Evolutionary conservation across 768 basidiomycete genomes (phyloP).

Genomic region (Mycena galopus): DNA sequence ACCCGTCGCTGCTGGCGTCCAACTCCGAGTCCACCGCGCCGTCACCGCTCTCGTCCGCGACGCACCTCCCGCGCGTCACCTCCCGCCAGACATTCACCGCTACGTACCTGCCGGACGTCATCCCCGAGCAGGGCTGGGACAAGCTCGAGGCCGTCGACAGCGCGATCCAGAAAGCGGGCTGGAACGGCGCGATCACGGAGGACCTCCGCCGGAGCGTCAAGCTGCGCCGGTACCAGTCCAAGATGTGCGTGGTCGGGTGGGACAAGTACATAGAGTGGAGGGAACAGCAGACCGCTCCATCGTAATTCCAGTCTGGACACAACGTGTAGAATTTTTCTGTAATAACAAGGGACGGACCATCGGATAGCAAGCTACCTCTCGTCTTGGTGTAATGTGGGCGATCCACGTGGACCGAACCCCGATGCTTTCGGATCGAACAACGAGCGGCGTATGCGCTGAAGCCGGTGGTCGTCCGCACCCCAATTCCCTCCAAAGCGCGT

Average conservation of each 20-base stretch:
- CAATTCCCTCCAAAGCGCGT: conserved; percentile 61
- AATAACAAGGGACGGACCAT: conserved; percentile 6
- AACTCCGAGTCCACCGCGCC: conserved; percentile 72
- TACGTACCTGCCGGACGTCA: conserved; percentile 94
- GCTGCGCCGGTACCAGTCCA: conserved; percentile 87
- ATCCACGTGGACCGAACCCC: neutral
- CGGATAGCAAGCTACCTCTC: conserved; percentile 4
- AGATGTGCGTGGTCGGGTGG: conserved; percentile 75
- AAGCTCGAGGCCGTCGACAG: conserved; percentile 91
- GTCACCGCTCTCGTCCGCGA: conserved; percentile 78
- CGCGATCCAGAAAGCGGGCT: conserved; percentile 95
- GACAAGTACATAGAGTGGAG: conserved; percentile 86
- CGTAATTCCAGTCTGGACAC: conserved; percentile 2
- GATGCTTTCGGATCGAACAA: conserved; percentile 44
- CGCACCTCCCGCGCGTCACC: conserved; percentile 63
- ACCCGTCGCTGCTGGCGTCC: conserved; percentile 71
- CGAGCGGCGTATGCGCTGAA: conserved; percentile 52
- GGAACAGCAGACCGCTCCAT: conserved; percentile 48
- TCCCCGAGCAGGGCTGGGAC: conserved; percentile 94
- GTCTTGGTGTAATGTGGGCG: neutral
- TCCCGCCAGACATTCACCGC: conserved; percentile 79
- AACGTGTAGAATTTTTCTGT: conserved; percentile 22
- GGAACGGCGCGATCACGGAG: conserved; percentile 85
- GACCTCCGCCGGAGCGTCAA: conserved; percentile 81
- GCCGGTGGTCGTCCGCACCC: conserved; percentile 60